Percentiles rank a stretch among this genome's conserved stretches.
Evolutionary conservation across 2,329 filamentous ascomycete species (phyloP).

Genomic region (Ophioceras dolichostomum): DNA sequence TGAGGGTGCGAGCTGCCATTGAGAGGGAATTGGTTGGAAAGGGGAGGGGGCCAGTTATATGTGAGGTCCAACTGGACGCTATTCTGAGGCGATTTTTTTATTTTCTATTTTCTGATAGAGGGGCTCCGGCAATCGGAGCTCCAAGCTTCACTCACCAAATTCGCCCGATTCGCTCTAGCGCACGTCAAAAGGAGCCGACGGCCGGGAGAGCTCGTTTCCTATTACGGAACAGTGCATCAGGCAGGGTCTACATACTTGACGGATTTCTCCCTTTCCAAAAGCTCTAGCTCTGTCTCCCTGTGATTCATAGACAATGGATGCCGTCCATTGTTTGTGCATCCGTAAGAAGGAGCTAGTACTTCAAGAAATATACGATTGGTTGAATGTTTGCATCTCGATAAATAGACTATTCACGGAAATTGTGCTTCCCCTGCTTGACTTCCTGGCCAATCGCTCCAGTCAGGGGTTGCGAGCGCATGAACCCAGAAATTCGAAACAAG

Average conservation of each 20-base stretch:
- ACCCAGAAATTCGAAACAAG: not conserved
- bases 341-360: not conserved
- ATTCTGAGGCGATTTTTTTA: too few species aligned
- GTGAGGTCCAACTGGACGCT: conserved; percentile 17
- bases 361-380: not conserved
- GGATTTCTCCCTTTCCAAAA: too few species aligned
- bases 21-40: conserved; percentile 7
- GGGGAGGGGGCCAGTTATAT: not conserved
- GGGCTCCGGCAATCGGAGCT: too few species aligned
- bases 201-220: not conserved
- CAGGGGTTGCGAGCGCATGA: not conserved
- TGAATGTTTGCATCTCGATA: not conserved
- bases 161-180: too few species aligned
- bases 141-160: too few species aligned
- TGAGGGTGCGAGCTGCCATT: conserved; percentile 54
- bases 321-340: too few species aligned
- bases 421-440: not conserved
- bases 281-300: not conserved
- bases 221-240: too few species aligned
- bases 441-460: not conserved
- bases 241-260: too few species aligned
- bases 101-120: too few species aligned
- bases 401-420: too few species aligned
- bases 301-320: not conserved
- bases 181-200: too few species aligned